Evolutionary conservation across 225 moss, liverwort and hornwort species (phyloP), one percentile per base, ranked within the genome.

Genomic region (Pleurozium schreberi): DNA sequence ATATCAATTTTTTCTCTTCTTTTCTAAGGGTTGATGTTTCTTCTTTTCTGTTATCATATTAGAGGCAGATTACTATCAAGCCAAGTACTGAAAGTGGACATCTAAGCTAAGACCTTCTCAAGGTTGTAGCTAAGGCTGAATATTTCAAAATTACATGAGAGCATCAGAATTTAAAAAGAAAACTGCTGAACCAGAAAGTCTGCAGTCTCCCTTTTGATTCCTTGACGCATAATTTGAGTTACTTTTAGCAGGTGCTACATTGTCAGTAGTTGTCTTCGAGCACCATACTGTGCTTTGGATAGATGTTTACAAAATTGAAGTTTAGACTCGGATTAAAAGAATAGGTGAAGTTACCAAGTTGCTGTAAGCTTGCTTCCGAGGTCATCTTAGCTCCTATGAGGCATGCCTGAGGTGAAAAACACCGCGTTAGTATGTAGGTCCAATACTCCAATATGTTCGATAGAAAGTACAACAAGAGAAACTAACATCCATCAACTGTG

Each of bases 331-430:
- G 40, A 75, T 66, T 43, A 21, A 88, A 67, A 68, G 88, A 86
- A 67, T n/a, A 67, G 66, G 36, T 65, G 77, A 30, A 61, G 40
- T 84, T 84, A 84, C 84, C 84, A 40, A 84, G 67, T 19, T 55
- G 84, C 84, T 55, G 68, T 40, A 84, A 87, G 86, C 74, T 79
- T 69, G 84, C 31, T 65, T 87, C 76, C 50, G 94, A 88, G 57
- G 90, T 89, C 85, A 88, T 87, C 90, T 79, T 90, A 42, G 93
- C 85, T 92, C 90, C 80, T 74, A 93, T 83, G 81, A 91, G 88
- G 86, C 90, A 91, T 62, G 87, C 94, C 94, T 94, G 93, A 55
- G 86, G 90, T 61, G 58, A 81, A 63, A 88, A 25, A 88, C 67
- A 82, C 40, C 30, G 18, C n/a, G 25, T 79, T 38, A 84, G 65